phyloP scores from a whole-genome alignment of 441 rosid genomes.

The Brassica hybrid region DNA sequence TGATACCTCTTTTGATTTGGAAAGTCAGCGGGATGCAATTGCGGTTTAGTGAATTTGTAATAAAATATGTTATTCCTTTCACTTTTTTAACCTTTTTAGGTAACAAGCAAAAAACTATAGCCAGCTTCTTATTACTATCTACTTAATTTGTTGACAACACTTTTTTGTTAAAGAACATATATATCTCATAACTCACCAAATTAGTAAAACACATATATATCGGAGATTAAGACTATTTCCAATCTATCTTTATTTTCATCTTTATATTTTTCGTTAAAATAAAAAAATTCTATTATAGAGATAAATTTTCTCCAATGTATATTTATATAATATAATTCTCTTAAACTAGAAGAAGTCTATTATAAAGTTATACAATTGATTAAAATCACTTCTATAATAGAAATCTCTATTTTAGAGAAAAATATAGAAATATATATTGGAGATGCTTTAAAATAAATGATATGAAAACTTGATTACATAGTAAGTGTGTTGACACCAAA shows the following conservation, averaged over 20 bases:
- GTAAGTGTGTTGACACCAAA: constrained; percentile 11
- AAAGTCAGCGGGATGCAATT: constrained; percentile 34
- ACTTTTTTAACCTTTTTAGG: constrained; percentile 34
- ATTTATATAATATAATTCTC: too few species aligned
- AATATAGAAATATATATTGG: not conserved
- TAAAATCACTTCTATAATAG: too few species aligned
- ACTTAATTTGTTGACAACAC: constrained; percentile 18
- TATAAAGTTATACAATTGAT: too few species aligned
- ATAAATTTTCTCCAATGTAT: too few species aligned
- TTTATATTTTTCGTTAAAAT: too few species aligned
- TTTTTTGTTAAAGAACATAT: constrained; percentile 15
- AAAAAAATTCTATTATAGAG: too few species aligned
- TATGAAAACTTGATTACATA: not conserved
- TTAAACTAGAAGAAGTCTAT: too few species aligned
- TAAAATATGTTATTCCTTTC: not conserved
- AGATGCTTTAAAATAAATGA: not conserved
- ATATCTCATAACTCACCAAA: constrained; percentile 10
- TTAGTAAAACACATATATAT: not conserved
- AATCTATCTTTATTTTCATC: too few species aligned
- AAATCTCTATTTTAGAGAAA: too few species aligned
- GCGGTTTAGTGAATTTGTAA: constrained; percentile 1
- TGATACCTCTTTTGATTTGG: constrained; percentile 26
- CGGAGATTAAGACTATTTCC: too few species aligned
- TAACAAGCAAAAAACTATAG: constrained; percentile 16
- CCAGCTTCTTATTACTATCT: not conserved